phyloP scores from a whole-genome alignment of 345 rosid genomes.

The Reutealis trisperma region DNA sequence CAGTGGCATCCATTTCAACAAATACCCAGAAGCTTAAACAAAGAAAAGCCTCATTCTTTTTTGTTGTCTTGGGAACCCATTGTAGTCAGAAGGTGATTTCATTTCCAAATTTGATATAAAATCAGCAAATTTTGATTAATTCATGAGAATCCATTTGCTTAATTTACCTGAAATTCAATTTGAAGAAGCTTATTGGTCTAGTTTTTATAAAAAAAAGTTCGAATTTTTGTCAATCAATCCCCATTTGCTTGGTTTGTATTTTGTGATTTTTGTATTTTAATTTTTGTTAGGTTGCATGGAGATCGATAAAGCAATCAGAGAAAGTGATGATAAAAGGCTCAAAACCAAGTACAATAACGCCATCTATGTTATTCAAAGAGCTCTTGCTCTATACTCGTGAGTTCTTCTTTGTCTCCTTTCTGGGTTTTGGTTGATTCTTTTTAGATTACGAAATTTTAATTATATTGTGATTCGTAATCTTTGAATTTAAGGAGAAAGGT shows the following conservation, averaged over 20 bases:
- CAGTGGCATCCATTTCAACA: not conserved
- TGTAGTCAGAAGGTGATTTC: constrained; percentile 18
- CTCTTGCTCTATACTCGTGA: constrained; percentile 90
- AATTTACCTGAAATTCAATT: constrained; percentile 4
- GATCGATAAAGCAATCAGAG: constrained; percentile 81
- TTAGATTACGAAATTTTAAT: not conserved
- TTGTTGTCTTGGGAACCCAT: constrained; percentile 2
- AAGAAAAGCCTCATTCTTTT: not conserved
- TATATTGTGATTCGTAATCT: constrained; percentile 9
- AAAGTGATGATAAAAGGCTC: constrained; percentile 83
- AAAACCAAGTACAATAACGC: constrained; percentile 93
- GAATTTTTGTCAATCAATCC: not conserved
- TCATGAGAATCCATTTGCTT: constrained; percentile 4
- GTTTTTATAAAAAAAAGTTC: not conserved
- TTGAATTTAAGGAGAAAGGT: constrained; percentile 10
- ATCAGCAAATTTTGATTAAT: not conserved
- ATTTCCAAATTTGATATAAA: not conserved
- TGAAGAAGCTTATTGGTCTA: not conserved
- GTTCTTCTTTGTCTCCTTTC: constrained; percentile 30
- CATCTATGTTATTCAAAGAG: constrained; percentile 77
- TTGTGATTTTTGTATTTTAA: constrained; percentile 1
- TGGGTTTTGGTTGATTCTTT: constrained; percentile 4
- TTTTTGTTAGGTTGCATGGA: constrained; percentile 58
- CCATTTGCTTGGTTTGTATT: constrained; percentile 11
- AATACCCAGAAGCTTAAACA: not conserved